Conservation (phyloP, 2,329 filamentous ascomycete genomes). For the Trichoderma gracile region DNA sequence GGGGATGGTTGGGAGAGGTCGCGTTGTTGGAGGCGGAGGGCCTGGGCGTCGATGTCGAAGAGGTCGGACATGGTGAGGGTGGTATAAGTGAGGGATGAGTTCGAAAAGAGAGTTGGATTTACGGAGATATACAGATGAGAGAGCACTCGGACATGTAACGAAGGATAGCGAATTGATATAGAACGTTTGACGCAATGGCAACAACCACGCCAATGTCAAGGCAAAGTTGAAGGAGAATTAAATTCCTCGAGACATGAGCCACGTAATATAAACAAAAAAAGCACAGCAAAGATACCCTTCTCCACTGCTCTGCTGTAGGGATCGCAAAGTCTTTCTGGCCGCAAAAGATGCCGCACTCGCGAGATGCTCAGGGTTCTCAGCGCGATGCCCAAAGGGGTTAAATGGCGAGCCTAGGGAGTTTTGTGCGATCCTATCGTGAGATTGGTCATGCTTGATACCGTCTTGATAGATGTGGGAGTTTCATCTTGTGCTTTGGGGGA, state of each 20-base stretch:
- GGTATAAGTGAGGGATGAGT: neutral
- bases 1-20: slow-evolving; percentile 26
- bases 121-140: neutral
- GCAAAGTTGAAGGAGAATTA: too few species aligned
- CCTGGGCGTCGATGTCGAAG: slow-evolving; percentile 32
- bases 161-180: too few species aligned
- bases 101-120: neutral
- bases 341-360: neutral
- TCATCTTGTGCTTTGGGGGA: too few species aligned
- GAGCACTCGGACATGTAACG: neutral
- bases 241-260: too few species aligned
- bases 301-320: slow-evolving; percentile 6
- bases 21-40: slow-evolving; percentile 32
- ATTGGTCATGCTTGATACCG: too few species aligned
- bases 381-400: neutral
- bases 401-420: neutral
- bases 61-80: slow-evolving; percentile 32
- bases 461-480: too few species aligned
- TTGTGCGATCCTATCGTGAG: too few species aligned
- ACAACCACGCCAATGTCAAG: too few species aligned
- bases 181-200: too few species aligned
- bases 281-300: neutral
- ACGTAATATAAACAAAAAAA: too few species aligned
- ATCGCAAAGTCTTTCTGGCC: slow-evolving; percentile 23
- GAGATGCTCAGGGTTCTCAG: neutral